Conservation (phyloP, 2,329 filamentous ascomycete genomes). For the Talaromyces amestolkiae region DNA sequence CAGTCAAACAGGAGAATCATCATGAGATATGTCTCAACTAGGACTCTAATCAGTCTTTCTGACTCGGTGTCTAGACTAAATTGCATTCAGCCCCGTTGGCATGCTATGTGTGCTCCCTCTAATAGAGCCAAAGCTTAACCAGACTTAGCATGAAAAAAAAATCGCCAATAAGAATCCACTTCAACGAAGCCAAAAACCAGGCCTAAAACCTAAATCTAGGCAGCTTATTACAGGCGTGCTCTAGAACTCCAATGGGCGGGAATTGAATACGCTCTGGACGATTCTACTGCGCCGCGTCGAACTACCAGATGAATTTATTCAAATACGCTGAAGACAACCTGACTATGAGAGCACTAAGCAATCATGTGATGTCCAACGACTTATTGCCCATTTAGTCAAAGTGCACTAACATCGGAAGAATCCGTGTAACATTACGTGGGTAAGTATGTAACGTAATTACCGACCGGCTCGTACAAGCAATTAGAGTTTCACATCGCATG, state of each 20-base stretch:
- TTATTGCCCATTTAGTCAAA: not conserved
- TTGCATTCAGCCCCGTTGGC: not conserved
- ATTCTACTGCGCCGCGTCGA: not conserved
- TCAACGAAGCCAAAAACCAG: not conserved
- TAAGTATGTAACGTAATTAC: conserved; percentile 4
- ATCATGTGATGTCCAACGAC: not conserved
- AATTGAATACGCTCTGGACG: not conserved
- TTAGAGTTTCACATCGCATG: conserved; percentile 4
- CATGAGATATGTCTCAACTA: not conserved
- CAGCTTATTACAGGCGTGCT: not conserved
- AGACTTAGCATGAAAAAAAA: not conserved
- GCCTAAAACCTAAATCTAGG: not conserved
- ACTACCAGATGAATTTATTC: not conserved
- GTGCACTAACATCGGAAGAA: not conserved
- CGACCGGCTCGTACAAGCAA: not conserved
- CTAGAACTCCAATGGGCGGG: not conserved
- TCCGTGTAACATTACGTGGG: not conserved
- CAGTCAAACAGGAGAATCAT: not conserved
- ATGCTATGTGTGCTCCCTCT: not conserved
- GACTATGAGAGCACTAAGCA: too few relatives aligned
- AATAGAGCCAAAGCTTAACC: not conserved
- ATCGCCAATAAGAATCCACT: not conserved
- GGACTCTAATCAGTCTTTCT: not conserved
- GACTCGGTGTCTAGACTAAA: not conserved
- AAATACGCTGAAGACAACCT: not conserved